A percentile compares a stretch with the other conserved stretches of the same genome.
These are phyloP conservation scores for Seminavis robusta DNA, from an alignment of 108 stramenopile species.

Conservation along the genomic window DNA sequence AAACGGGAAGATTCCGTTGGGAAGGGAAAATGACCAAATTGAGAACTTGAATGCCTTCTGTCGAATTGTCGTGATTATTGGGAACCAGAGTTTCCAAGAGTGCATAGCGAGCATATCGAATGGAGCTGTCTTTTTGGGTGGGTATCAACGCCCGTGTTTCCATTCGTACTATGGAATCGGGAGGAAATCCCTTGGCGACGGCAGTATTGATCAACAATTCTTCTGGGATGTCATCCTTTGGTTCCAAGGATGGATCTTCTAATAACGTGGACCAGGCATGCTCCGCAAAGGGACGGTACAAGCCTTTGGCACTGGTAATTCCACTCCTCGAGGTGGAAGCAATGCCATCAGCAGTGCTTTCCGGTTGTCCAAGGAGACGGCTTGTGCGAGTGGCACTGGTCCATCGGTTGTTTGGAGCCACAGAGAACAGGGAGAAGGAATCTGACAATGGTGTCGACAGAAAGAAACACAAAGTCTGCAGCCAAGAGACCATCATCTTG, in stretches of 20 bases:
- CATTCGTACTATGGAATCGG: conserved; percentile 30
- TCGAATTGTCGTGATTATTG: neutral
- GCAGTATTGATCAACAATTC: conserved; percentile 34
- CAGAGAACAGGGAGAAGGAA: no score
- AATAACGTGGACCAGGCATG: conserved; percentile 29
- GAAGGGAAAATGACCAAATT: conserved; percentile 74
- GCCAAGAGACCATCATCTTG: no score
- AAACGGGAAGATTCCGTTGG: conserved; percentile 53
- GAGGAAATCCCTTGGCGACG: conserved; percentile 31
- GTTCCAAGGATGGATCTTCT: conserved; percentile 10
- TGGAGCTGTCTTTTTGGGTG: neutral
- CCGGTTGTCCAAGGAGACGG: no score
- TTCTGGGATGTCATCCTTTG: conserved; percentile 9
- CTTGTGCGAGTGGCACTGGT: no score
- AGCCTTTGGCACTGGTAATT: no score
- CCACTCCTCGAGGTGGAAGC: no score
- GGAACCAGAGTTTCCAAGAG: conserved; percentile 59
- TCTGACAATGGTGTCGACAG: no score
- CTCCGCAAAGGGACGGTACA: conserved; percentile 54
- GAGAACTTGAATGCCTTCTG: conserved; percentile 67
- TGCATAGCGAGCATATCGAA: conserved; percentile 50
- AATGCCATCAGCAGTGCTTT: no score
- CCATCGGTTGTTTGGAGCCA: no score
- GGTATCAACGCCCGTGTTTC: conserved; percentile 23
- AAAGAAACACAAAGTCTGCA: no score